Conservation (phyloP, 306 rosid genomes). For the Betula pendula region DNA sequence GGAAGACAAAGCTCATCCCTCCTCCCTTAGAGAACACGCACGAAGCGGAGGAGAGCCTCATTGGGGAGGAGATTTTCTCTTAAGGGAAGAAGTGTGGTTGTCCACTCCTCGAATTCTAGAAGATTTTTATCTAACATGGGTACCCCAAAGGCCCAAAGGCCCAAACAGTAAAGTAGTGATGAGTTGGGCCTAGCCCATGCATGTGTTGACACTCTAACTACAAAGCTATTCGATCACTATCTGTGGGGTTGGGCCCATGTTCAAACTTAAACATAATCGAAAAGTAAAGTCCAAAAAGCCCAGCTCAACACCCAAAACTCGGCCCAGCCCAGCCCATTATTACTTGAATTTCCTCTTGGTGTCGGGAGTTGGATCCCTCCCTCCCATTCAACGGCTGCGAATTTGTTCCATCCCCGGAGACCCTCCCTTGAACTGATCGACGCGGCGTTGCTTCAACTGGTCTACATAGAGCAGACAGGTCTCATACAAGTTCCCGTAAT, state of each 20-base stretch:
- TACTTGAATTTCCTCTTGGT: not conserved
- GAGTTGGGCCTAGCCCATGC: too few species aligned
- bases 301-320: not conserved
- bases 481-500: conserved; percentile 54
- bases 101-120: too few species aligned
- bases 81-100: too few species aligned
- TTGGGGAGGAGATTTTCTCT: too few species aligned
- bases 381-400: conserved; percentile 52
- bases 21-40: too few species aligned
- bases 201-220: too few species aligned
- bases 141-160: too few species aligned
- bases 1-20: too few species aligned
- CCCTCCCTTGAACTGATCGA: conserved; percentile 85
- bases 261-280: not conserved
- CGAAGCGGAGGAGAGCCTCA: too few species aligned
- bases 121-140: too few species aligned
- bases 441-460: conserved; percentile 61
- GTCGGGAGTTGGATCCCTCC: too few species aligned
- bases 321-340: not conserved
- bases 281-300: not conserved
- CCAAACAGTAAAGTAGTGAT: too few species aligned
- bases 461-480: conserved; percentile 61
- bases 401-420: conserved; percentile 61
- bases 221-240: not conserved
- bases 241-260: not conserved